Evolutionary conservation across 176 grass and related monocot species (phyloP), one percentile per base, ranked within the genome.

Genomic region (Phyllostachys edulis): DNA sequence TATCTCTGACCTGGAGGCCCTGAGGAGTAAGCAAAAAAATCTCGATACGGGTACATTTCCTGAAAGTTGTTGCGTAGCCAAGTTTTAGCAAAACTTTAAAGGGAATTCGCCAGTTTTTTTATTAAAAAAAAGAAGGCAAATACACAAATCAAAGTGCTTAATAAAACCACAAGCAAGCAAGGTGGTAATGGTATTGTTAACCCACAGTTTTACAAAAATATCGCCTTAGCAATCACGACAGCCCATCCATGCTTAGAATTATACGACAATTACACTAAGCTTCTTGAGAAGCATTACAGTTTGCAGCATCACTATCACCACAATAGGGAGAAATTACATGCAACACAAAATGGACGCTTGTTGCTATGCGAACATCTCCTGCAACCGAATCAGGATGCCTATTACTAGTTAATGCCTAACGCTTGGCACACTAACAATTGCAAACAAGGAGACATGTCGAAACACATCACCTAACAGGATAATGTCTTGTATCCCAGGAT

Each of bases 1-100:
- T 77, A 38, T 42, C 55, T 77, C 65, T 61, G 37, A 97, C 92
- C 94, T 97, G 94, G 82, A 97, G 86, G 49, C 94, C 94, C 78
- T 97, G 92, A 72, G 88, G 84, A 61, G 95, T 94, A 86, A 92
- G 88, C 81, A 92, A 86, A 91, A 91, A 92, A 63, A 94, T 92
- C 87, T 94, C 90, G 4, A 97, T 91, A 61, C 88, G 88, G 37
- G 92, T 97, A 63, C 92, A 97, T 91, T 94, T 97, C 65, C 95
- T 94, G 88, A 68, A 92, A 94, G 46, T 75, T 71, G 75, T 60
- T 75, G 11, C 7, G 9, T 36, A 46, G 76, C 17, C 9, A 79
- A 36, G 17, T 16, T 59, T 80, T 61, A 80, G 67, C 17, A 63
- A 66, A 20, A 54, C 1, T 12, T 52, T 52, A 52, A 52, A 52